phyloP scores from a whole-genome alignment of 2,329 filamentous ascomycete genomes.

The Arthrobotrys sphaeroides region DNA sequence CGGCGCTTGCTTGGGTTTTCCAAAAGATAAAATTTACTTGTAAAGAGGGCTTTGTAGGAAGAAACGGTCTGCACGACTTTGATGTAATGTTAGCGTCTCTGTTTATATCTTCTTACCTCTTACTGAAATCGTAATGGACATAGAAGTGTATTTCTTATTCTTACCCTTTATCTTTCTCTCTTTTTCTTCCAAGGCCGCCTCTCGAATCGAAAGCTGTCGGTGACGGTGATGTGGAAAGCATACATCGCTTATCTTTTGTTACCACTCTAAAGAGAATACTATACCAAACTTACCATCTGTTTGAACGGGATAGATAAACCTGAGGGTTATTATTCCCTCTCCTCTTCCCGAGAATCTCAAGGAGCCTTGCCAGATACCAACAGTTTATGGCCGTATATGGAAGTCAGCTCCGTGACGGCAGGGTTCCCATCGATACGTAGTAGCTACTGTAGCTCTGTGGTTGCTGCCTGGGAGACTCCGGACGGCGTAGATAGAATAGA shows the following conservation, averaged over 20 bases:
- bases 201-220: constrained; percentile 12
- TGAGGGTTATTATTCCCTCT: background rate
- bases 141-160: constrained; percentile 39
- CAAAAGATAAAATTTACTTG: constrained; percentile 46
- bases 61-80: constrained; percentile 52
- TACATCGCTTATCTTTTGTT: constrained; percentile 12
- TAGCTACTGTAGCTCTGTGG: constrained; percentile 3
- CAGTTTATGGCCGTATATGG: constrained; percentile 39
- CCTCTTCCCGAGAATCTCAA: constrained; percentile 13
- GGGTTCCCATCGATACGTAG: constrained; percentile 11
- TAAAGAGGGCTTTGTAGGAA: constrained; percentile 35
- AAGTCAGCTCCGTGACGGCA: constrained; percentile 41
- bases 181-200: background rate
- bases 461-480: background rate
- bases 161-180: background rate
- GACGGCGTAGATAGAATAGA: background rate
- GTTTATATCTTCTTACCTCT: constrained; percentile 43
- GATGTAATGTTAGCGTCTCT: constrained; percentile 53
- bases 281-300: constrained; percentile 1
- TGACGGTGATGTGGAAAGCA: constrained; percentile 7
- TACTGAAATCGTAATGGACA: constrained; percentile 30
- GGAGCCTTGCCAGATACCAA: constrained; percentile 34
- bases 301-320: constrained; percentile 13
- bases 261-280: constrained; percentile 2
- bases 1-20: constrained; percentile 43